Evolutionary conservation across 352 stramenopile species (phyloP).

Genomic region (Phytophthora pini): DNA sequence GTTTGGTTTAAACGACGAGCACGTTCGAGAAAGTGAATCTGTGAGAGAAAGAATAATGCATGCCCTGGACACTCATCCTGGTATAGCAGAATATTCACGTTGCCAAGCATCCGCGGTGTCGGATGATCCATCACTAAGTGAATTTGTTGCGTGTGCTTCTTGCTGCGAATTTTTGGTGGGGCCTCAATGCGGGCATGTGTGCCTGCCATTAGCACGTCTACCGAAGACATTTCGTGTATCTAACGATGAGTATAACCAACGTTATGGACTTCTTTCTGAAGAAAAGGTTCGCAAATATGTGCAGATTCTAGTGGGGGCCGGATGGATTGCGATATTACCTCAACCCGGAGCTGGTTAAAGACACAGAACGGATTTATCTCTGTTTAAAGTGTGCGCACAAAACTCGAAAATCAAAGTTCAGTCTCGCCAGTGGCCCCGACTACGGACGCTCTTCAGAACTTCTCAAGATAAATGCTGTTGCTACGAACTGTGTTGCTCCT

Average conservation of each 20-base stretch:
- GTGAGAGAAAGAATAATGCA: neutral
- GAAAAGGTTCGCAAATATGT: neutral
- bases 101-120: neutral
- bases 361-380: neutral
- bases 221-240: neutral
- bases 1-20: conserved; percentile 12
- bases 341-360: neutral
- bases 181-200: neutral
- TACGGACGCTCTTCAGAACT: neutral
- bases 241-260: neutral
- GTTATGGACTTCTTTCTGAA: neutral
- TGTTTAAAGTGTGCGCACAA: neutral
- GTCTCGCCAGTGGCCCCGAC: neutral
- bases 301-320: neutral
- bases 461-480: neutral
- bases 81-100: neutral
- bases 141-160: neutral
- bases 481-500: neutral
- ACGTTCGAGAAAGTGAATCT: conserved; percentile 5
- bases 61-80: neutral
- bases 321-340: neutral
- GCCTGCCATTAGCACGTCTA: neutral
- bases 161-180: neutral
- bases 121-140: neutral
- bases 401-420: neutral